Base-by-base conservation (phyloP, 768 basidiomycete species). In the Mycena galopus region DNA sequence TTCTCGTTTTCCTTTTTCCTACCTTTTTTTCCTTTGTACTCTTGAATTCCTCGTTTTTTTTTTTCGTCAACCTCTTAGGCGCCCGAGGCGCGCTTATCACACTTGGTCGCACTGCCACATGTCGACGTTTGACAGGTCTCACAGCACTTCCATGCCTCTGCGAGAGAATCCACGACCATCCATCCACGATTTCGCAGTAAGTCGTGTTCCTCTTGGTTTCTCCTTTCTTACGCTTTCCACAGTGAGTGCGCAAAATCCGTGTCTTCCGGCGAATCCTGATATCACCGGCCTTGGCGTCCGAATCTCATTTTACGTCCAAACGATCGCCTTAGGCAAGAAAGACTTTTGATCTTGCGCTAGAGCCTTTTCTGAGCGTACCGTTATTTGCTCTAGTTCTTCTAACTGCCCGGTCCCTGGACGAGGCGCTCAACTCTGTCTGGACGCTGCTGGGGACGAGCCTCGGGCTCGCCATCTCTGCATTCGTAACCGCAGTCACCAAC, bases 211-310 rank as follows among this genome's bases (percentile, higher is more conserved):
- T 12, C 12, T 32, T 21, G 7, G 6, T 16, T 23, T n/a, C 21
- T 30, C 21, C 29, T 21, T 35, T 33, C 56, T 57, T 3, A 57
- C 8, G 30, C 29, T 33, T 6, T 21, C n/a, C 14, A 16, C 50
- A 68, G 67, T 68, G 67, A 32, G 33, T 19, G 58, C 10, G 2
- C n/a, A n/a, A n/a, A 39, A 30, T 21, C 30, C 9, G 32, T 73
- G 72, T 60, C 47, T 64, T 8, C 67, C 69, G n/a, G 33, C 72
- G 9, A 77, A 77, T 58, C 74, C 74, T 16, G 78, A 80, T 32
- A 79, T 79, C 33, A 76, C 70, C 60, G 79, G 79, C 0, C 63
- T 77, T 16, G 79, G 79, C 5, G 78, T 80, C 16, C 75, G 79
- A 21, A 62, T 78, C 14, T 76, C 76, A 4, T 79, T 79, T 44